Conservation (phyloP, 768 basidiomycete genomes). For the Auriscalpium orientale region DNA sequence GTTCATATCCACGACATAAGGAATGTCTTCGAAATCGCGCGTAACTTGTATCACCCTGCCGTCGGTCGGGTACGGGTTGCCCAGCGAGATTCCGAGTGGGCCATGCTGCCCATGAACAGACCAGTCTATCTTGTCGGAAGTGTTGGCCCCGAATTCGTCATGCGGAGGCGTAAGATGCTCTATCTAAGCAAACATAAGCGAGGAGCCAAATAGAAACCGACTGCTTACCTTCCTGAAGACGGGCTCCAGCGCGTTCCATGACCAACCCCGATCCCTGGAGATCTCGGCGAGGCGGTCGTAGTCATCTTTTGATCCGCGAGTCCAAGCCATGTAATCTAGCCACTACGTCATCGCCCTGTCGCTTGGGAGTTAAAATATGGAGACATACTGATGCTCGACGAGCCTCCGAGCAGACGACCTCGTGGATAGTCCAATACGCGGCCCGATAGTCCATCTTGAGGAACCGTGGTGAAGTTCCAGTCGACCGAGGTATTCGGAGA, state of each 20-base stretch:
- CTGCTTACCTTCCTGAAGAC: slow-evolving; percentile 1
- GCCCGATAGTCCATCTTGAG: not conserved
- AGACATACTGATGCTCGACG: not conserved
- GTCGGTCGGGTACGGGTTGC: slow-evolving; percentile 16
- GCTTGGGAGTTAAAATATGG: not conserved
- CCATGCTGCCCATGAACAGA: slow-evolving; percentile 30
- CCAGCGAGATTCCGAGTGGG: slow-evolving; percentile 18
- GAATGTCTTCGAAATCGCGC: slow-evolving; percentile 27
- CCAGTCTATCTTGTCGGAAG: slow-evolving; percentile 29
- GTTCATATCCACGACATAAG: slow-evolving; percentile 36
- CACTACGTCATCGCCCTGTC: not conserved
- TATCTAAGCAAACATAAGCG: not conserved
- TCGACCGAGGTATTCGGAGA: not conserved
- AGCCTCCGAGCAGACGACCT: not conserved
- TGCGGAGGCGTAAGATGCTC: slow-evolving; percentile 30
- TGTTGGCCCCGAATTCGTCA: slow-evolving; percentile 26
- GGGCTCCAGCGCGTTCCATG: not conserved
- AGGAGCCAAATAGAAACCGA: not conserved
- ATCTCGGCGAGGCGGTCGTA: slow-evolving; percentile 18
- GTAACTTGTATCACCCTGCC: slow-evolving; percentile 30
- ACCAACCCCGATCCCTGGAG: slow-evolving; percentile 22
- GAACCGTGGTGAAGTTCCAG: not conserved
- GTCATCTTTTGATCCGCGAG: slow-evolving; percentile 20
- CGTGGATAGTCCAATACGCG: not conserved
- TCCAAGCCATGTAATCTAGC: slow-evolving; percentile 22